phyloP scores from a whole-genome alignment of 192 early-diverging fungal species.

The Hyaloraphidium curvatum region DNA sequence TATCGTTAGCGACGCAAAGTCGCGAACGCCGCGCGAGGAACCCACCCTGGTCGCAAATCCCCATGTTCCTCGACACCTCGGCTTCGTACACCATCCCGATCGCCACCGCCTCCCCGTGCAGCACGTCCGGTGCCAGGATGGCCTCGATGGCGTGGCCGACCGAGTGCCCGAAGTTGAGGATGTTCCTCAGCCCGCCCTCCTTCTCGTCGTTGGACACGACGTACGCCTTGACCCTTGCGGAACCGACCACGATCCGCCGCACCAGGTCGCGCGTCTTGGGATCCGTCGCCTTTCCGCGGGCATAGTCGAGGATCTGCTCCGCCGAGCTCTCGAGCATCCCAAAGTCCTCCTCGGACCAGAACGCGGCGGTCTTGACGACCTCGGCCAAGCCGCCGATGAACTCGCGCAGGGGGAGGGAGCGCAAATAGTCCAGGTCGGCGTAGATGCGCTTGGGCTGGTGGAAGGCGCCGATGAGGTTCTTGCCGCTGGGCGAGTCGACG shows the following conservation, averaged over 20 bases:
- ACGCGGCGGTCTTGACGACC: conserved; percentile 92
- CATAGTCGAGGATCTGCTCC: conserved; percentile 46
- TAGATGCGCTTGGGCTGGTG: conserved; percentile 88
- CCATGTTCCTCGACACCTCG: conserved; percentile 75
- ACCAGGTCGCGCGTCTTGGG: conserved; percentile 15
- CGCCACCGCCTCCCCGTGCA: conserved; percentile 93
- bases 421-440: conserved; percentile 71
- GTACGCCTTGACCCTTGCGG: conserved; percentile 77
- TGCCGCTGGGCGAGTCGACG: conserved; percentile 86
- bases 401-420: conserved; percentile 73
- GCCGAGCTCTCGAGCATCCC: conserved; percentile 67
- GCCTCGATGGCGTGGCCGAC: conserved; percentile 95
- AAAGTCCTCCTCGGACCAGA: conserved; percentile 79
- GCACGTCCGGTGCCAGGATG: conserved; percentile 62
- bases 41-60: conserved; percentile 54
- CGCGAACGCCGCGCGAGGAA: too few species aligned
- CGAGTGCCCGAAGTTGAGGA: conserved; percentile 94
- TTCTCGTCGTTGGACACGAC: conserved; percentile 91
- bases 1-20: too few species aligned
- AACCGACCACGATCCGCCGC: conserved; percentile 69
- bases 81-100: conserved; percentile 90
- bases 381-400: conserved; percentile 96
- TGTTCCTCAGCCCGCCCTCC: conserved; percentile 78
- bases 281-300: conserved; percentile 7
- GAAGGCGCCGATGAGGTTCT: conserved; percentile 90